Evolutionary conservation across 768 basidiomycete genomes (phyloP).

Genomic region (Naganishia friedmannii): DNA sequence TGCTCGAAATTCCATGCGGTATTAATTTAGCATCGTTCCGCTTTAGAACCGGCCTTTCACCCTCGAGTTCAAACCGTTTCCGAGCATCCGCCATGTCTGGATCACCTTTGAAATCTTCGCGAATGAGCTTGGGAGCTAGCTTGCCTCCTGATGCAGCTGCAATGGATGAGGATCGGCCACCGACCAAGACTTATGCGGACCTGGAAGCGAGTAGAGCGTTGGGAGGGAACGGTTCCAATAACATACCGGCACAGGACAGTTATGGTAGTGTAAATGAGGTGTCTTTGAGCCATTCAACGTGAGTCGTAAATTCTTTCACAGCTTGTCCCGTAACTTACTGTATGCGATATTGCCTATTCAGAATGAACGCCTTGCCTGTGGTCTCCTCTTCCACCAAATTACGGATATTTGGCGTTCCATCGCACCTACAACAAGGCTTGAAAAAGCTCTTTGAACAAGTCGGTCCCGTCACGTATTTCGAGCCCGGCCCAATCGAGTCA

Average conservation of each 20-base stretch:
- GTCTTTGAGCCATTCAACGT: constrained; percentile 8
- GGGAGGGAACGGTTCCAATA: not conserved
- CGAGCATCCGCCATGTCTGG: constrained; percentile 15
- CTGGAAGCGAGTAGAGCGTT: constrained; percentile 22
- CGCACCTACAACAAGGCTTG: constrained; percentile 12
- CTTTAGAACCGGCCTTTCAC: not conserved
- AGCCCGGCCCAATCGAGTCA: constrained; percentile 26
- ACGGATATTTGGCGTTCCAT: constrained; percentile 28
- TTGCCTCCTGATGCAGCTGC: not conserved
- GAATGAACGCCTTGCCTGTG: constrained; percentile 3
- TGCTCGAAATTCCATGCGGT: not conserved
- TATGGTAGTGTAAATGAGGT: not conserved
- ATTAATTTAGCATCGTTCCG: not conserved
- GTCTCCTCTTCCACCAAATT: constrained; percentile 13
- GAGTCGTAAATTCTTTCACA: not conserved
- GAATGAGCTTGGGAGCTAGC: constrained; percentile 19
- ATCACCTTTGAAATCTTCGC: constrained; percentile 14
- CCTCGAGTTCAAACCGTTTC: constrained; percentile 7
- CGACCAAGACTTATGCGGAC: constrained; percentile 26
- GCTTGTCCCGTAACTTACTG: not conserved
- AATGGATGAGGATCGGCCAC: constrained; percentile 31
- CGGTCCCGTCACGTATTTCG: constrained; percentile 30
- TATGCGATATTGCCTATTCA: not conserved
- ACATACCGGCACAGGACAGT: not conserved
- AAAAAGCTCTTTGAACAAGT: constrained; percentile 23